Evolutionary conservation across 495 filamentous ascomycete species (phyloP).

Genomic region (Penicillium manginii): DNA sequence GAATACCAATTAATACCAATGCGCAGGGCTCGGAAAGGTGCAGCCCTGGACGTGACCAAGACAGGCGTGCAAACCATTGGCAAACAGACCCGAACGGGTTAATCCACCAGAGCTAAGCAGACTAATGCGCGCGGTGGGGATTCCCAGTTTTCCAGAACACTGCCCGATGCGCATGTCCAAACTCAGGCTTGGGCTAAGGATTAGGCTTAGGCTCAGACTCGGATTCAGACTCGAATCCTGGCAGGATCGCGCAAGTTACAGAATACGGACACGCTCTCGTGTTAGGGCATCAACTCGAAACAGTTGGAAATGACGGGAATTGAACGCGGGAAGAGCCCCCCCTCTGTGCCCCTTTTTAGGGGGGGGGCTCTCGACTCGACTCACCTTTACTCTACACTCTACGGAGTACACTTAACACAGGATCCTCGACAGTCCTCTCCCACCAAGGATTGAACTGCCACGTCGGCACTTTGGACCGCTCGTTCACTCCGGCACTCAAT

Average conservation of each 20-base stretch:
- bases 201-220: too few species aligned
- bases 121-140: constrained; percentile 15
- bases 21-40: constrained; percentile 1
- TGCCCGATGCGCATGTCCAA: constrained; percentile 14
- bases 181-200: neutral
- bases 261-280: constrained; percentile 1
- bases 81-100: constrained; percentile 26
- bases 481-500: constrained; percentile 15
- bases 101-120: constrained; percentile 11
- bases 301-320: constrained; percentile 3
- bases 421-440: neutral
- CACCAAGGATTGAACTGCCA: neutral
- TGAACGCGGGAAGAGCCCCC: constrained; percentile 1
- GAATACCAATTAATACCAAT: neutral
- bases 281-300: constrained; percentile 7
- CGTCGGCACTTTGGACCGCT: constrained; percentile 9
- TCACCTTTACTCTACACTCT: neutral
- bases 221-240: neutral
- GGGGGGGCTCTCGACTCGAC: neutral
- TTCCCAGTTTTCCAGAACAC: constrained; percentile 26
- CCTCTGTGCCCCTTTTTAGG: constrained; percentile 2
- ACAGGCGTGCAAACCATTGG: constrained; percentile 4
- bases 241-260: constrained; percentile 1
- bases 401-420: constrained; percentile 3
- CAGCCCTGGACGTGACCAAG: neutral